Base-by-base conservation (phyloP, 2,329 filamentous ascomycete genomes). In the Proliferodiscus dingleyae region DNA sequence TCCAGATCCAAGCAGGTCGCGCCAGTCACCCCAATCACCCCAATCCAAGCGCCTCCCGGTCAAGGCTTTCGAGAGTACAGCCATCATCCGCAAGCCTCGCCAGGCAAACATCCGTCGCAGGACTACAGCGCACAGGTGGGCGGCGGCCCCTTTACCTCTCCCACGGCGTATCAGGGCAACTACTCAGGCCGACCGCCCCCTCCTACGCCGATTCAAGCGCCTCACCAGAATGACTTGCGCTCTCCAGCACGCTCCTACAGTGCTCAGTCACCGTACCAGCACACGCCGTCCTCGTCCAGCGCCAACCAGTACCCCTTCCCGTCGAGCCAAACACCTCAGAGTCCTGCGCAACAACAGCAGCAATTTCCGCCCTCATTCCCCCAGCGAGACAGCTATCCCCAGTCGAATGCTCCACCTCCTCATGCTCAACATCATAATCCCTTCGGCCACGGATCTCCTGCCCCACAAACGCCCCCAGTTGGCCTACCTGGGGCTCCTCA, bases 201-300 rank as follows among this genome's bases (percentile, higher is more conserved):
- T 51, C 68, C 71, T 48, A 64, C 66, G 29, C 66, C 70, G 40
- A 63, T 71, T 50, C 70, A 71, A 57, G 63, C 66, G 37, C 64
- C 66, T 41, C 48, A 55, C 16, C 57, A 58, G 40, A 61, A 59
- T 45, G 64, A 66, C 45, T 64, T 71, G 48, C 65, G 66, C 47
- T 73, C 70, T 36, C 70, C 70, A 37, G 64, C 66, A 23, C 64
- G 69, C 26, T 55, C 61, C 28, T 61, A 57, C 47, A 60, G 61
- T 40, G 59, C 52, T 4, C 60, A 64, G 41, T 64, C 62, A n/a
- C 61, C 62, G 13, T 64, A 63, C 47, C 54, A 57, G 34, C 58
- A 59, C 30, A 60, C 61, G 18, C 58, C 60, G 10, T 55, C 57
- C 15, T 60, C 63, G 23, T 55, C 61, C 15, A 47, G 33, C 22